phyloP scores from a whole-genome alignment of 1,139 yeast species.

The Candida albicans region DNA sequence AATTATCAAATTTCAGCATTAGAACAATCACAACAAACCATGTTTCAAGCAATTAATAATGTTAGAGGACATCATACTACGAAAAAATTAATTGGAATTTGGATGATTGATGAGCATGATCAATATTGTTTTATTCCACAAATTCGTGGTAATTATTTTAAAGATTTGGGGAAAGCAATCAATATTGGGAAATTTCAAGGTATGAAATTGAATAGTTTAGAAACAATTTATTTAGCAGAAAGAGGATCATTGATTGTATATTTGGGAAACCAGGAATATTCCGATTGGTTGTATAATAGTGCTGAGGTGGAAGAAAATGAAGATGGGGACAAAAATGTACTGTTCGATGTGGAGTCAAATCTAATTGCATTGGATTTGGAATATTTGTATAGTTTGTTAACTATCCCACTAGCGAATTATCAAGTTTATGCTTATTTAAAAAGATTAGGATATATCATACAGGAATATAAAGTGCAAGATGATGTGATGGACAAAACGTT shows the following conservation, averaged over 20 bases:
- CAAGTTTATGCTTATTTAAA: slow-evolving; percentile 75
- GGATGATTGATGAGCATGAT: too few relatives aligned
- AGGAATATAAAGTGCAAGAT: slow-evolving; percentile 9
- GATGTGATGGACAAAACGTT: not conserved
- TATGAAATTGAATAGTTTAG: slow-evolving; percentile 58
- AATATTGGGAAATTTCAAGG: slow-evolving; percentile 23
- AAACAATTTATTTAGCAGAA: slow-evolving; percentile 74
- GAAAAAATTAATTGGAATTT: slow-evolving; percentile 46
- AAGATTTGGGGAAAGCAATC: slow-evolving; percentile 63
- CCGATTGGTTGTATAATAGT: slow-evolving; percentile 16
- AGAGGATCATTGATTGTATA: slow-evolving; percentile 75
- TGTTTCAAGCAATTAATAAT: slow-evolving; percentile 67
- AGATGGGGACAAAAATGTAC: slow-evolving; percentile 16
- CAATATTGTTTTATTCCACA: slow-evolving; percentile 50
- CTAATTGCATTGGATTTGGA: slow-evolving; percentile 58
- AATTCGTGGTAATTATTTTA: slow-evolving; percentile 73
- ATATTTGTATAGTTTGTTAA: slow-evolving; percentile 58
- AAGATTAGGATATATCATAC: slow-evolving; percentile 75
- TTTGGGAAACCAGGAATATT: slow-evolving; percentile 24
- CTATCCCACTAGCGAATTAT: slow-evolving; percentile 50
- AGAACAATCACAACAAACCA: slow-evolving; percentile 58
- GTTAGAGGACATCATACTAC: slow-evolving; percentile 61
- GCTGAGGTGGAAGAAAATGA: slow-evolving; percentile 16
- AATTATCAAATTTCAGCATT: slow-evolving; percentile 53
- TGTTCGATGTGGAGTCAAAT: slow-evolving; percentile 20